These are phyloP conservation scores for Mycena haematopus DNA, from an alignment of 768 basidiomycete species.

Conservation along the genomic window DNA sequence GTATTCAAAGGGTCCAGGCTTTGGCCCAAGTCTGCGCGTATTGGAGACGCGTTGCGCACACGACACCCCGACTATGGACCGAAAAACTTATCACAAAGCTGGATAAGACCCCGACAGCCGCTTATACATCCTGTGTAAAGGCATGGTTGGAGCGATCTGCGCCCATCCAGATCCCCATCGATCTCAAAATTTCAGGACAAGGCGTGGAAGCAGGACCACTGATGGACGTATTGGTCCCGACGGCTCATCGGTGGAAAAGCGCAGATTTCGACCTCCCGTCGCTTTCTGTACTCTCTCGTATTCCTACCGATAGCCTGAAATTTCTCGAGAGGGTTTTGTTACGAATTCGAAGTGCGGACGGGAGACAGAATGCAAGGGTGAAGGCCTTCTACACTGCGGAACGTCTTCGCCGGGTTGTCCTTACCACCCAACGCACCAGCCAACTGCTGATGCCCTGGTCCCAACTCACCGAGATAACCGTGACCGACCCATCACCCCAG, in stretches of 20 bases:
- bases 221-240: background rate
- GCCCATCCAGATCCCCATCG: slow-evolving; percentile 3
- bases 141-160: slow-evolving; percentile 19
- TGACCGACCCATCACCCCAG: background rate
- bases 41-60: slow-evolving; percentile 19
- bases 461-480: slow-evolving; percentile 1
- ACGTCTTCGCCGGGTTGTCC: background rate
- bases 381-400: background rate
- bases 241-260: slow-evolving; percentile 6
- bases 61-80: slow-evolving; percentile 18
- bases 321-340: background rate
- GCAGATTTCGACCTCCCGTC: background rate
- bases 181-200: background rate
- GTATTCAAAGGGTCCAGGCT: background rate
- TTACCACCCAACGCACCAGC: background rate
- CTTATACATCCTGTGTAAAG: background rate
- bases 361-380: background rate
- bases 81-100: background rate
- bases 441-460: slow-evolving; percentile 16
- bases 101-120: background rate
- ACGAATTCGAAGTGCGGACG: background rate
- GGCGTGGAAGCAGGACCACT: background rate
- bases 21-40: slow-evolving; percentile 16
- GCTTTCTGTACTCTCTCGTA: background rate
- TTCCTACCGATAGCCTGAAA: background rate